Base-by-base conservation (phyloP, 1,284 basidiomycete genomes). In the Lentinus polychrous region DNA sequence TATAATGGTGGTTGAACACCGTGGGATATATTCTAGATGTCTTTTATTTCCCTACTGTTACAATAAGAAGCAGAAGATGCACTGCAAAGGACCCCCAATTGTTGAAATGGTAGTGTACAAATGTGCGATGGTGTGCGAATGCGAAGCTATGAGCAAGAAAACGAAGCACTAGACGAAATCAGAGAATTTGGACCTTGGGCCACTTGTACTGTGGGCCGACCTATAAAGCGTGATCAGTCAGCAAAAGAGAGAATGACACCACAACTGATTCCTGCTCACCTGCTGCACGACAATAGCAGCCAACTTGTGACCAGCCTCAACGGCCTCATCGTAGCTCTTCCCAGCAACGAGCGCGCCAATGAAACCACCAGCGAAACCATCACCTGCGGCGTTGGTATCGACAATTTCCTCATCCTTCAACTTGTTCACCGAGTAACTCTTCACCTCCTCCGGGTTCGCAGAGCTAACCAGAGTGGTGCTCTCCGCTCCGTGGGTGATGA, bases 381-480 rank as follows among this genome's bases (percentile, higher is more conserved):
- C 96, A 46, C 96, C 96, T n/a, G 96, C 96, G 46, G 92, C 96
- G 70, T 99, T 99, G 49, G 96, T 99, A 69, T 99, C 96, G 51
- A 97, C 85, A 59, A 99, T 95, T 66, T 86, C 65, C 49, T 77
- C 78, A 55, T 75, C 73, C 46, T 68, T 61, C 53, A 97, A 74
- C 44, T 79, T 73, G 49, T 73, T 66, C 43, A 95, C 91, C 31
- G 73, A 59, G 70, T 75, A 87, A 11, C 74, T 67, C 74, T 76
- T 77, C 11, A 75, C 69, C 37, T 60, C 65, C 20, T 80, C 74
- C 2, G 79, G 72, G 11, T 79, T 73, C 36, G 71, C 74, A 24
- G 81, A 75, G 15, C 78, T 77, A 34, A 92, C 91, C 49, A 95
- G 73, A 49, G 93, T 70, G 39, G 95, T 98, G 49, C 83, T 75